Percentiles rank a stretch among this genome's conserved stretches.
Conservation (phyloP, 1,284 basidiomycete genomes). For the Puccinia sorghi region DNA sequence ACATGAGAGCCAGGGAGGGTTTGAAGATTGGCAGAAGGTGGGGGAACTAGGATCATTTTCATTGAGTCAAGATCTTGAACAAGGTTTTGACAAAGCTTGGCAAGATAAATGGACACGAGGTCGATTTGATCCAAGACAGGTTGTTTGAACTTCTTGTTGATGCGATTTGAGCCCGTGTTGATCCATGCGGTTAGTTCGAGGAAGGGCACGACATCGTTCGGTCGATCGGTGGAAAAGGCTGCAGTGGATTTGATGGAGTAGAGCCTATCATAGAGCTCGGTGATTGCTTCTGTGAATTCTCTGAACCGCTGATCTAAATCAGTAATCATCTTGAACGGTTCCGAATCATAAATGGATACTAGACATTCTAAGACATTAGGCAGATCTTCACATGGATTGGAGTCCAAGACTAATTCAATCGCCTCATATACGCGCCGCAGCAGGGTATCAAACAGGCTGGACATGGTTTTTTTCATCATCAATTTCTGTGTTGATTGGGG, state of each 20-base stretch:
- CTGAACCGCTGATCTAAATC: conserved; percentile 56
- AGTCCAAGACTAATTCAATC: conserved; percentile 71
- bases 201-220: conserved; percentile 75
- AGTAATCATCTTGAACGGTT: conserved; percentile 69
- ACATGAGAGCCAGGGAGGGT: not conserved
- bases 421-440: conserved; percentile 80
- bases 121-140: conserved; percentile 66
- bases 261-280: conserved; percentile 53
- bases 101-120: conserved; percentile 37
- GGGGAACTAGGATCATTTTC: conserved; percentile 38
- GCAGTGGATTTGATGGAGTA: conserved; percentile 66
- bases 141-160: conserved; percentile 81
- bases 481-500: conserved; percentile 50
- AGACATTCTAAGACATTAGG: conserved; percentile 61
- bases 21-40: not conserved
- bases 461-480: conserved; percentile 53
- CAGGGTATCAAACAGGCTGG: conserved; percentile 78
- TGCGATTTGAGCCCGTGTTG: conserved; percentile 76
- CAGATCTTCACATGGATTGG: conserved; percentile 70
- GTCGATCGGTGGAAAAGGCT: conserved; percentile 65
- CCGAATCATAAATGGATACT: conserved; percentile 55
- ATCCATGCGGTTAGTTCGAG: conserved; percentile 82
- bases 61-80: conserved; percentile 43
- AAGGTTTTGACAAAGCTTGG: conserved; percentile 27
- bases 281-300: conserved; percentile 54